phyloP scores from a whole-genome alignment of 2,329 filamentous ascomycete genomes.

The Metarhizium humberi region DNA sequence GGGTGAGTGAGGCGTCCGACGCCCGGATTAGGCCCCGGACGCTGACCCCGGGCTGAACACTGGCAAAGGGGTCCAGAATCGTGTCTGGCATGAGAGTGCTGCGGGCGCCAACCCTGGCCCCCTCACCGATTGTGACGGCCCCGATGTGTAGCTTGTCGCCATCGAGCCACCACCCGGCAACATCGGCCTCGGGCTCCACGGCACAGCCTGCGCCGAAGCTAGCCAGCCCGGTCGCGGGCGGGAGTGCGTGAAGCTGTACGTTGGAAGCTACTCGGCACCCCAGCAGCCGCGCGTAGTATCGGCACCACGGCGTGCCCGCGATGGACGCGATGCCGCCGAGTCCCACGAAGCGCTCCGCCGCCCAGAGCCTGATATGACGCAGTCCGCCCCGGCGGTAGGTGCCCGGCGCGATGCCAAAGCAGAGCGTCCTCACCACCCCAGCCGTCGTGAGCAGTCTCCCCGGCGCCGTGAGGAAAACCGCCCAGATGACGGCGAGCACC shows the following conservation, averaged over 20 bases:
- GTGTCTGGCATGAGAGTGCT: slow-evolving; percentile 11
- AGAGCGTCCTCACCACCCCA: slow-evolving; percentile 5
- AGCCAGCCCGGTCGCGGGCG: slow-evolving; percentile 10
- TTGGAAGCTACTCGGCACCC: slow-evolving; percentile 11
- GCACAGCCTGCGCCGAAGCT: slow-evolving; percentile 11
- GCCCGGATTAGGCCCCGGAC: slow-evolving; percentile 8
- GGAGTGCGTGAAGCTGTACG: slow-evolving; percentile 11
- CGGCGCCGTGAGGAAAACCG: slow-evolving; percentile 7
- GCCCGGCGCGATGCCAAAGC: slow-evolving; percentile 9
- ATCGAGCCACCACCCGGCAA: slow-evolving; percentile 14
- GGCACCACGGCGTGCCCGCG: slow-evolving; percentile 11
- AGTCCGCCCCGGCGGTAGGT: slow-evolving; percentile 10
- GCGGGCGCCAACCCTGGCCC: slow-evolving; percentile 11
- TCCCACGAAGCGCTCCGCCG: slow-evolving; percentile 8
- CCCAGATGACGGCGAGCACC: slow-evolving; percentile 8
- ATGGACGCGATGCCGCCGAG: slow-evolving; percentile 5
- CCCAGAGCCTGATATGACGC: slow-evolving; percentile 12
- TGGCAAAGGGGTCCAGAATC: slow-evolving; percentile 9
- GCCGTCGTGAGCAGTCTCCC: slow-evolving; percentile 11
- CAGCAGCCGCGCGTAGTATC: slow-evolving; percentile 10
- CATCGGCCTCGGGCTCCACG: slow-evolving; percentile 12
- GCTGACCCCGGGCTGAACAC: slow-evolving; percentile 8
- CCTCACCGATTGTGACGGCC: slow-evolving; percentile 8
- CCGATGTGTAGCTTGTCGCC: slow-evolving; percentile 13
- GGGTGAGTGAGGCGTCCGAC: neutral